Evolutionary conservation across 345 rosid species (phyloP).

Genomic region (Raphanus raphanistrum): DNA sequence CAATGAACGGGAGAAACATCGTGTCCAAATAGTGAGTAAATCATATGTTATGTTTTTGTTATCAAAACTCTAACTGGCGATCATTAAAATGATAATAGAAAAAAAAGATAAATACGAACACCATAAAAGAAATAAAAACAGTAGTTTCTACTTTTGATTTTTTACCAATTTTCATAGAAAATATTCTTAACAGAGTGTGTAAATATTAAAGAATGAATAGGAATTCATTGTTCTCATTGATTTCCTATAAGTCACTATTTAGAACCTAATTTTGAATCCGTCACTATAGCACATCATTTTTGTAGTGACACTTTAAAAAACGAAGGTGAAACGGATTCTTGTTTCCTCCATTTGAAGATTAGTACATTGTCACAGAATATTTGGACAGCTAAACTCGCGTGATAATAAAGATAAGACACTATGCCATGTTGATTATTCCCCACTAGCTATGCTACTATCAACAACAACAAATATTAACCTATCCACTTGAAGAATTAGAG

Average conservation of each 20-base stretch:
- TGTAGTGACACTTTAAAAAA: neutral
- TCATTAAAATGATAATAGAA: no score
- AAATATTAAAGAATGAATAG: no score
- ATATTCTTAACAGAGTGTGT: no score
- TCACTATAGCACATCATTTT: neutral
- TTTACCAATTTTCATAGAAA: no score
- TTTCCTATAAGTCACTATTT: no score
- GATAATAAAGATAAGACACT: neutral
- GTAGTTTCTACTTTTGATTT: no score
- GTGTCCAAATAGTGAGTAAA: neutral
- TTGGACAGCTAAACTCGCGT: constrained; percentile 20
- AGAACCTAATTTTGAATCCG: neutral
- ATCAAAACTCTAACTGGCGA: neutral
- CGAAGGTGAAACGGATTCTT: neutral
- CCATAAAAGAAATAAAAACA: no score
- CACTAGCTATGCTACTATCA: constrained; percentile 9
- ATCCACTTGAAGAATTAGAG: constrained; percentile 24
- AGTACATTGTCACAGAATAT: constrained; percentile 7
- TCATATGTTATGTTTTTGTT: neutral
- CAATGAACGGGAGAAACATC: neutral
- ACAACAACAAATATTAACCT: neutral
- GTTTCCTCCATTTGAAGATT: constrained; percentile 1
- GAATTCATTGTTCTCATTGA: no score
- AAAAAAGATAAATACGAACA: no score
- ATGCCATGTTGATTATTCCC: constrained; percentile 1